phyloP scores from a whole-genome alignment of 768 basidiomycete species.

The Termitomyces sp. region DNA sequence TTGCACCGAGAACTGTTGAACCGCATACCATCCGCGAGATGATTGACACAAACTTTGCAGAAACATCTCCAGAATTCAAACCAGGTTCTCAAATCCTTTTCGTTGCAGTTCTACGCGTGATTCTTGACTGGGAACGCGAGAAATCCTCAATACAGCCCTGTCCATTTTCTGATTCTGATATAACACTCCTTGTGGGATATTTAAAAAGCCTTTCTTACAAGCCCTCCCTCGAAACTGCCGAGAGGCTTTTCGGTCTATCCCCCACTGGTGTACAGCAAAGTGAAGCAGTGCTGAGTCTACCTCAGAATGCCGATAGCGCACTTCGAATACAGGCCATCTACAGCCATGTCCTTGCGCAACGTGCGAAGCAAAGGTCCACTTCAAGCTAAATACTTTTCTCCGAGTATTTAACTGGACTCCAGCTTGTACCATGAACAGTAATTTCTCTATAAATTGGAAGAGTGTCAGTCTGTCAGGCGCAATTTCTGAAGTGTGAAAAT shows the following conservation, averaged over 20 bases:
- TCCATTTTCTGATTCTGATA: constrained; percentile 2
- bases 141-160: neutral
- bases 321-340: neutral
- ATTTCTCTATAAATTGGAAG: no score
- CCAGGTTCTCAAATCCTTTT: neutral
- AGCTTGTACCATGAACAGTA: neutral
- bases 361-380: neutral
- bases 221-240: neutral
- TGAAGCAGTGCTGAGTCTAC: neutral
- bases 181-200: neutral
- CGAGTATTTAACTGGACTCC: neutral
- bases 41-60: neutral
- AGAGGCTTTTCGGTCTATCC: neutral
- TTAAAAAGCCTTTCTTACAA: neutral
- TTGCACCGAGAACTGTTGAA: neutral
- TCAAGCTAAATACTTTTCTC: neutral
- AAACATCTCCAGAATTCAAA: neutral
- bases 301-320: neutral
- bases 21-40: neutral
- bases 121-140: constrained; percentile 5
- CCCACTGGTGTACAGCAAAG: neutral
- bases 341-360: neutral
- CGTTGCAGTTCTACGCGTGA: neutral
- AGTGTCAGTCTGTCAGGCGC: neutral
- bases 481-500: no score